phyloP scores from a whole-genome alignment of 306 rosid species.

The Malus orientalis region DNA sequence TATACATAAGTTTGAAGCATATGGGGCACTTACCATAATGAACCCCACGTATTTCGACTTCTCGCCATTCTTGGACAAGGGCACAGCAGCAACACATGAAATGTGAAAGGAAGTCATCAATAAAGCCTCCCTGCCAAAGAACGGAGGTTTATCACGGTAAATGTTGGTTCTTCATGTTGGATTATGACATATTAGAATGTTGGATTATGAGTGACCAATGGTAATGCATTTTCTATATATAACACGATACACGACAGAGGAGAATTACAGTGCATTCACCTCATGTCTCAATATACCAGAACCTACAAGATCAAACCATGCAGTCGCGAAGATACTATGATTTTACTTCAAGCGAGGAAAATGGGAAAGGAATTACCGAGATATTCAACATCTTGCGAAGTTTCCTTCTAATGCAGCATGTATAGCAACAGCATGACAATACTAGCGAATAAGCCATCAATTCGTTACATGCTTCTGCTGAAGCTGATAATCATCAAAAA shows the following conservation, averaged over 20 bases:
- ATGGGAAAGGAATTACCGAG: slow-evolving; percentile 46
- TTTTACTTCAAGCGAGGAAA: slow-evolving; percentile 1
- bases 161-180: not conserved
- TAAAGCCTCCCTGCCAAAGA: slow-evolving; percentile 62
- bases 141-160: not conserved
- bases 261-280: not conserved
- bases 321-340: not conserved
- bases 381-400: slow-evolving; percentile 85
- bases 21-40: slow-evolving; percentile 43
- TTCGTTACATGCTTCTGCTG: slow-evolving; percentile 83
- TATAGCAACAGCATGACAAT: slow-evolving; percentile 91
- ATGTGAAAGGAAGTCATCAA: slow-evolving; percentile 95
- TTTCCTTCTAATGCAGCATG: slow-evolving; percentile 86
- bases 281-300: not conserved
- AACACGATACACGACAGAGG: not conserved
- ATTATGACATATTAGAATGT: not conserved
- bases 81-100: slow-evolving; percentile 98
- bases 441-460: slow-evolving; percentile 91
- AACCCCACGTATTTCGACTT: slow-evolving; percentile 80
- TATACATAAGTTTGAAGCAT: slow-evolving; percentile 1
- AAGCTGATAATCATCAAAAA: slow-evolving; percentile 43
- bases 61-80: slow-evolving; percentile 99
- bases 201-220: too few species aligned
- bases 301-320: not conserved
- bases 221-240: too few species aligned